Percentiles rank a stretch among this genome's conserved stretches.
These are phyloP conservation scores for Setomelanomma holmii DNA, from an alignment of 2,329 filamentous ascomycete genomes.

Conservation along the genomic window DNA sequence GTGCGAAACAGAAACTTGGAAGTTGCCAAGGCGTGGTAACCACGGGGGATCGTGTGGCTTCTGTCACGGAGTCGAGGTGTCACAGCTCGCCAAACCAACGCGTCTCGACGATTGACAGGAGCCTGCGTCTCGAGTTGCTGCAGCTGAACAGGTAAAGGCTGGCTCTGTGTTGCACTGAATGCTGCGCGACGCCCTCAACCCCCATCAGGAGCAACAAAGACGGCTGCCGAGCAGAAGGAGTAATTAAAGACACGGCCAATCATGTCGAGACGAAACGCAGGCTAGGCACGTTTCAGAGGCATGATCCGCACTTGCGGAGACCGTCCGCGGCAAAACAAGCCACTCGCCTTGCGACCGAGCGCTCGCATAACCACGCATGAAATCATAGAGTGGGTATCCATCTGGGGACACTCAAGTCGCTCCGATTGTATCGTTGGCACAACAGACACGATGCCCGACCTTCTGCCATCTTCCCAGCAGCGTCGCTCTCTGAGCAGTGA, in stretches of 20 bases:
- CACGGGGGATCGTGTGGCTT: conserved; percentile 19
- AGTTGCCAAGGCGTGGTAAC: conserved; percentile 23
- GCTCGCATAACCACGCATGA: not conserved
- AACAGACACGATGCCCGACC: too few species aligned
- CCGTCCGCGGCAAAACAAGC: conserved; percentile 17
- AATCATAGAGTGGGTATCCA: not conserved
- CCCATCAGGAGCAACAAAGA: conserved; percentile 18
- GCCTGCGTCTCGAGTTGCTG: not conserved
- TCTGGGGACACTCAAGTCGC: not conserved
- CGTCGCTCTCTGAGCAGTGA: too few species aligned
- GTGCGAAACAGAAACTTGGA: conserved; percentile 25
- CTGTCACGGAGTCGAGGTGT: conserved; percentile 5
- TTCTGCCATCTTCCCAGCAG: too few species aligned
- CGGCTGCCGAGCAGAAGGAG: conserved; percentile 15
- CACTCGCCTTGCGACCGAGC: conserved; percentile 16
- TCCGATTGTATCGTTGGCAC: too few species aligned
- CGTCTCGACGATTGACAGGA: not conserved
- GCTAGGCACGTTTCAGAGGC: conserved; percentile 17
- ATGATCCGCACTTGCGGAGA: conserved; percentile 12
- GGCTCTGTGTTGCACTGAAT: conserved; percentile 6
- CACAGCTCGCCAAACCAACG: conserved; percentile 5
- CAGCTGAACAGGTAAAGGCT: conserved; percentile 8
- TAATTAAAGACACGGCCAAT: conserved; percentile 25
- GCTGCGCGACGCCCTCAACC: conserved; percentile 6
- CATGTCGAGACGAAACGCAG: not conserved